A percentile compares a stretch with the other conserved stretches of the same genome.
These are phyloP conservation scores for Aquilaria agallochum DNA, from an alignment of 441 rosid species.

Conservation along the genomic window DNA sequence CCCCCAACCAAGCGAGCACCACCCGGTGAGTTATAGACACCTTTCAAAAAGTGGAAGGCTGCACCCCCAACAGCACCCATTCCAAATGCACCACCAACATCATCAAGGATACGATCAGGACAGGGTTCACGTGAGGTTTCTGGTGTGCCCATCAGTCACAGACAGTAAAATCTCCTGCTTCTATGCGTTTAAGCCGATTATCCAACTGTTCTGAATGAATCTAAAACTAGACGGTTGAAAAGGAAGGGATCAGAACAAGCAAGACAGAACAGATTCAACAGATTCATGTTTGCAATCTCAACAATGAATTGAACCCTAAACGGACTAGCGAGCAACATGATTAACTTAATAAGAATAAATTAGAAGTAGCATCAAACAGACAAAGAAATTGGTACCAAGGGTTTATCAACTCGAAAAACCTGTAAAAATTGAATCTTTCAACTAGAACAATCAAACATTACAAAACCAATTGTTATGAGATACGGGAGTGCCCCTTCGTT, in stretches of 20 bases:
- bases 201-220: background rate
- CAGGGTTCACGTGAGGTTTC: conserved; percentile 75
- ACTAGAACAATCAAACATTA: no score
- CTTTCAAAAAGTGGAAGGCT: conserved; percentile 64
- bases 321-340: no score
- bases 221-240: background rate
- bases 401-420: no score
- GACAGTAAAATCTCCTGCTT: conserved; percentile 6
- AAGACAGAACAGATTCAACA: background rate
- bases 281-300: no score
- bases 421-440: no score
- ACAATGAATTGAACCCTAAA: no score
- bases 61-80: conserved; percentile 81
- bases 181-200: background rate
- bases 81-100: conserved; percentile 72
- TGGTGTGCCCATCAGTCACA: conserved; percentile 52
- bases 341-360: no score
- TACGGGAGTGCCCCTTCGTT: no score
- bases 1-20: conserved; percentile 59
- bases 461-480: no score
- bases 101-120: conserved; percentile 76
- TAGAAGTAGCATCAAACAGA: no score
- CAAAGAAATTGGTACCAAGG: no score
- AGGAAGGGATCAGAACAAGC: background rate
- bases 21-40: conserved; percentile 48